Percentiles rank a stretch among this genome's conserved stretches.
Conservation (phyloP, 2,329 filamentous ascomycete genomes). For the Cercospora citrullina region DNA sequence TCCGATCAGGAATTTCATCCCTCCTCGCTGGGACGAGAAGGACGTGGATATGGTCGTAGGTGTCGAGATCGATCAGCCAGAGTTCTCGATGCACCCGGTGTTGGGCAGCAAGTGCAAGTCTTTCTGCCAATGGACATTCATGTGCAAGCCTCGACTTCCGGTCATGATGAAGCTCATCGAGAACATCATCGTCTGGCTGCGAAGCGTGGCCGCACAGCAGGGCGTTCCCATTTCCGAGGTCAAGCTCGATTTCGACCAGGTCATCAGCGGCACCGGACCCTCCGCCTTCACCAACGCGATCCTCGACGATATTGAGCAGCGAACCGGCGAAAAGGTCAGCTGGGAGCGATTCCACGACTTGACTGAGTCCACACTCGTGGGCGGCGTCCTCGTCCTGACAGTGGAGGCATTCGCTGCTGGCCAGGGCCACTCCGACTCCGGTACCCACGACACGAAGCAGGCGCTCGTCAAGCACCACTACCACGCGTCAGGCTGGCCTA, state of each 20-base stretch:
- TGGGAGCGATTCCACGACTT: conserved; percentile 69
- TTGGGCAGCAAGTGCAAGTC: conserved; percentile 67
- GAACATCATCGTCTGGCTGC: conserved; percentile 67
- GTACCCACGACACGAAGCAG: conserved; percentile 65
- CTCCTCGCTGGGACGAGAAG: conserved; percentile 60
- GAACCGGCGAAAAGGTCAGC: conserved; percentile 50
- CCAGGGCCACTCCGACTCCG: conserved; percentile 71
- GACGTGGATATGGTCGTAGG: conserved; percentile 71
- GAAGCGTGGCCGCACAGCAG: conserved; percentile 60
- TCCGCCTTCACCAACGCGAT: conserved; percentile 69
- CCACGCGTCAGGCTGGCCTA: conserved; percentile 72
- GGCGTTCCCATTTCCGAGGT: conserved; percentile 60
- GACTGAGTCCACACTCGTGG: conserved; percentile 64
- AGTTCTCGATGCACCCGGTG: conserved; percentile 63
- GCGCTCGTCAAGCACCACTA: conserved; percentile 74
- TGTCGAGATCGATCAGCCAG: conserved; percentile 69
- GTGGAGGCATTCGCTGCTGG: conserved; percentile 73
- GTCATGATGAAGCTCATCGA: conserved; percentile 69
- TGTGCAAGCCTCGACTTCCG: conserved; percentile 65
- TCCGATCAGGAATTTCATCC: conserved; percentile 60
- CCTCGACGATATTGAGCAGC: conserved; percentile 61
- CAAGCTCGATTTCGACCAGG: conserved; percentile 69
- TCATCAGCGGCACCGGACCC: conserved; percentile 71
- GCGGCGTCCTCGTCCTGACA: conserved; percentile 65
- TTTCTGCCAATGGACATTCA: conserved; percentile 76